Base-by-base conservation (phyloP, 148 eudicot genomes). In the Fagopyrum homotropicum region DNA sequence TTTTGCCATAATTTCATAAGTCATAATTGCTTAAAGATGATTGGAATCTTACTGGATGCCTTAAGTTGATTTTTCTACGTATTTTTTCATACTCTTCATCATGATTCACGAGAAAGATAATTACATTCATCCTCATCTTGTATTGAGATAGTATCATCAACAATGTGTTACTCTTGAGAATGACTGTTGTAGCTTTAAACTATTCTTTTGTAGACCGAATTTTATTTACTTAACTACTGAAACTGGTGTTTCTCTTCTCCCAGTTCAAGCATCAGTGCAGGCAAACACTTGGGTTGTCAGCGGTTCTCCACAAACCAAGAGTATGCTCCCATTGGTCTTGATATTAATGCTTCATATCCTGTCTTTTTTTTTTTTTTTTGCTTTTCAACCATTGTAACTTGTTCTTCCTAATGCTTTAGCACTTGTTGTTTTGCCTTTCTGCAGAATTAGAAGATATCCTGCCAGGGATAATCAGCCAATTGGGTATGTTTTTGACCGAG, bases 221-320 rank as follows among this genome's bases (percentile, higher is more conserved):
- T 30, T 1, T 35, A 35, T 35, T 35, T 1, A 35, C 63, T 22
- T 57, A 7, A 57, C 1, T 55, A 16, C 17, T 55, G 5, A 54
- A 4, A 54, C 59, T 54, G 59, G 45, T 49, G 51, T 60, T 49
- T 57, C 29, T 78, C 78, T 44, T 78, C 78, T 75, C 91, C 19
- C 59, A 91, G 97, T 91, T 79, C 97, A 91, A 89, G 97, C 93
- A 43, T 89, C 93, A 10, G 85, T 91, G 80, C 83, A 90, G 5
- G 97, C 97, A 69, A 91, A 91, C 84, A 91, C 97, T 45, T 91
- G 97, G 97, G 97, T 91, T 79, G 97, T 91, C 59, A 91, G 97
- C 73, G 97, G 97, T 29, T 63, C 92, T 79, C 97, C 97, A 47
- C 97, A 91, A 83, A 89, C 82, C 80, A 91, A 91, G 89, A 89